Evolutionary conservation across 2,329 filamentous ascomycete species (phyloP), one percentile per base, ranked within the genome.

Genomic region (Hypoxylon sp.): DNA sequence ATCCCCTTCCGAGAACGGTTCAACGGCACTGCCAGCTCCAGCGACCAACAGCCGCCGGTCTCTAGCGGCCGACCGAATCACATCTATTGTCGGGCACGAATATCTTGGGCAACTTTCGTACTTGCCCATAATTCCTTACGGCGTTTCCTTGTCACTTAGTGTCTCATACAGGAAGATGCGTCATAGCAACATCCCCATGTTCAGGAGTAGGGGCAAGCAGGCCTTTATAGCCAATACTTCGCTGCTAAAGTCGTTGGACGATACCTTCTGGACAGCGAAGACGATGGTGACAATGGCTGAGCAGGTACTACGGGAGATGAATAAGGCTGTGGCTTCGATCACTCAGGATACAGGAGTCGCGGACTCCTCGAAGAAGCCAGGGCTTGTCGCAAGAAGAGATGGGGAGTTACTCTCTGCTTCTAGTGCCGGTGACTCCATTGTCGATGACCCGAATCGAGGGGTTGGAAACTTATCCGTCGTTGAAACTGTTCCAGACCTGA

Each of bases 101-200:
- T 79, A 79, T 15, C 73, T 81, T 11, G 80, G 79, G 27, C 78
- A 74, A 26, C 61, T 77, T 2, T 67, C 68, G 1, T 70, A 83
- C 0, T 76, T 87, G 26, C 84, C 86, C 0, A 82, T 87, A 55
- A 77, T 88, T 0, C 84, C 85, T 0, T 88, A 88, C 54, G 84
- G 83, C 0, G 77, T 88, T 0, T 85, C 84, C 0, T 77, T 88
- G 0, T 82, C 85, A 0, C 76, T 88, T 1, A 86, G 83, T 42
- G 83, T 88, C 1, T 81, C 83, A 10, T 88, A 88, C 62, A 80
- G 83, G 40, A 87, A 87, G 67, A 85, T 88, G 83, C 78, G 85
- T 1, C 82, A 86, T 63, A 85, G 83, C 54, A 79, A 80, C 10
- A 73, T 86, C 0, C 80, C 84, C 1, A 82, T 86, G 77, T 86